Evolutionary conservation across 495 filamentous ascomycete genomes (phyloP).

Genomic region (Penicillium canariense): DNA sequence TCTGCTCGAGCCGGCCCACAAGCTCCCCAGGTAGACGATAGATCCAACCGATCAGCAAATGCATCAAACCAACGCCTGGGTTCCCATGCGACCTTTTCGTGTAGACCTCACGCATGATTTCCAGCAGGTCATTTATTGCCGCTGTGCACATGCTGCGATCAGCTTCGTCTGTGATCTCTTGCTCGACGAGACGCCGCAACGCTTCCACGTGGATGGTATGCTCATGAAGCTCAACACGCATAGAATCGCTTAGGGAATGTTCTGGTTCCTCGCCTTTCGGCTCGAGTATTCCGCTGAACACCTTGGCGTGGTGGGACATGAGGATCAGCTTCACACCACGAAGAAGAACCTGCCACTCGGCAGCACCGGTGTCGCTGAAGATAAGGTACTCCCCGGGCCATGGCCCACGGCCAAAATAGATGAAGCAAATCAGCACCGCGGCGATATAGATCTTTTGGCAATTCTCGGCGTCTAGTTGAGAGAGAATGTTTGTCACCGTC

Average conservation of each 20-base stretch:
- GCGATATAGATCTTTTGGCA: slow-evolving; percentile 48
- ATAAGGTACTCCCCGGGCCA: slow-evolving; percentile 40
- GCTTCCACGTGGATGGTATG: slow-evolving; percentile 19
- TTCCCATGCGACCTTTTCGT: slow-evolving; percentile 10
- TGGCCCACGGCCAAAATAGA: slow-evolving; percentile 47
- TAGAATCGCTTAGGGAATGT: slow-evolving; percentile 5
- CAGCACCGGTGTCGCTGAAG: slow-evolving; percentile 37
- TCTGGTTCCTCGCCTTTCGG: slow-evolving; percentile 6
- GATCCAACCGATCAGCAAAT: slow-evolving; percentile 34
- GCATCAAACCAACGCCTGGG: slow-evolving; percentile 22
- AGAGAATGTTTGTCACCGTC: slow-evolving; percentile 39
- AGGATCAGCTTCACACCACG: slow-evolving; percentile 42
- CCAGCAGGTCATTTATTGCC: slow-evolving; percentile 16
- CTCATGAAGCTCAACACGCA: slow-evolving; percentile 18
- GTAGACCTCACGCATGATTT: slow-evolving; percentile 24
- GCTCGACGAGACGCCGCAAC: slow-evolving; percentile 17
- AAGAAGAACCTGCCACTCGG: slow-evolving; percentile 47
- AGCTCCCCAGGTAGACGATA: slow-evolving; percentile 36
- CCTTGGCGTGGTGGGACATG: slow-evolving; percentile 11
- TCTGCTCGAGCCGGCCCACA: slow-evolving; percentile 27
- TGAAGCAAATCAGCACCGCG: slow-evolving; percentile 43
- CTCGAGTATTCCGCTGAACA: slow-evolving; percentile 32
- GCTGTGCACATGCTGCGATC: slow-evolving; percentile 7
- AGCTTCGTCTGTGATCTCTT: neutral
- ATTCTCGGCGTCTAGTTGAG: slow-evolving; percentile 35